Base-by-base conservation (phyloP, 495 filamentous ascomycete species). In the Durotheca rogersii region DNA sequence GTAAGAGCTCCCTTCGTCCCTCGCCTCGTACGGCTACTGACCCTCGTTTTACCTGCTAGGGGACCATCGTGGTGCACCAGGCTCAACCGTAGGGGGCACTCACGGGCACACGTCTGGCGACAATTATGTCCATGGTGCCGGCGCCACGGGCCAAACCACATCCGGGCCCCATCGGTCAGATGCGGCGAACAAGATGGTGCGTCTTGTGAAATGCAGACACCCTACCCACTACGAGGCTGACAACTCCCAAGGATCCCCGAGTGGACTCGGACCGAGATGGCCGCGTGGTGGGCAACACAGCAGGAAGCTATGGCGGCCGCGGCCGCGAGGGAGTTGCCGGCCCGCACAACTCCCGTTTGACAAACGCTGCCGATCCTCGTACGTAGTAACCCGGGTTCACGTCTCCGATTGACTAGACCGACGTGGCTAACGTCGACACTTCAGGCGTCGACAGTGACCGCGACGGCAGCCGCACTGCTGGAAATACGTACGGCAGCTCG, bases 161-260 rank as follows among this genome's bases (percentile, higher is more conserved):
- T 53, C 67, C 42, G 77, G 77, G 3, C 74, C 79, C 4, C 80
- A 82, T 67, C 58, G 56, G 41, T 79, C 72, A 40, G 71, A 76
- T 56, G 16, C 81, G 10, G 68, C 75, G 41, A 85, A 85, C 68
- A 80, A 81, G 60, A 46, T 53, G 58, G 36, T 41, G 10, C 21
- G 38, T 41, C n/a, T n/a, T n/a, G n/a, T n/a, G n/a, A n/a, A n/a
- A n/a, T n/a, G n/a, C n/a, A n/a, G n/a, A n/a, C n/a, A n/a, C 18
- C n/a, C 18, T 27, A 27, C 9, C 23, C 23, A 20, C 2, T 12
- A 43, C 9, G 21, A 4, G 16, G 2, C 14, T 35, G 6, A 12
- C 12, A n/a, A 11, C 12, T n/a, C 12, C 11, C n/a, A 7, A 43
- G 40, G 70, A 81, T 37, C 78, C 78, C 12, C 63, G 74, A 21